Evolutionary conservation across 1,284 basidiomycete species (phyloP).

Genomic region (Cutaneotrichosporon dermatis): DNA sequence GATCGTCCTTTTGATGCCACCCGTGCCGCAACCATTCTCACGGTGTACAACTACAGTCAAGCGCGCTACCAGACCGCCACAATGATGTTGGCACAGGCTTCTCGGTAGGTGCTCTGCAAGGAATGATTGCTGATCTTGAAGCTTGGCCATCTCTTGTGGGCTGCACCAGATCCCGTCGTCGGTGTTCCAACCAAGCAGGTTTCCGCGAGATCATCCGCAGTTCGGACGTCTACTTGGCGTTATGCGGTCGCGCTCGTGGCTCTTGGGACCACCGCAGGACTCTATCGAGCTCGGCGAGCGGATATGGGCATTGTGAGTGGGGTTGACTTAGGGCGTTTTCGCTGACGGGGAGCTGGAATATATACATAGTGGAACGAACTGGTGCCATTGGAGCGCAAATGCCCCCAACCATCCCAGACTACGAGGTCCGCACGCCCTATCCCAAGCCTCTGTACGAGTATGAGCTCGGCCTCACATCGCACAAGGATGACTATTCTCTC

Average conservation of each 20-base stretch:
- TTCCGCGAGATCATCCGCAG: conserved; percentile 6
- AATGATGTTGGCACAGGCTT: conserved; percentile 35
- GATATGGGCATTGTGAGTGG: conserved; percentile 39
- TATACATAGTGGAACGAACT: conserved; percentile 31
- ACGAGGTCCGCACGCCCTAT: conserved; percentile 35
- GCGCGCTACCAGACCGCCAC: conserved; percentile 38
- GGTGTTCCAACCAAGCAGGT: conserved; percentile 21
- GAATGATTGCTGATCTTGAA: neutral
- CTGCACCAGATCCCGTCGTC: conserved; percentile 30
- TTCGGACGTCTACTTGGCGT: conserved; percentile 15
- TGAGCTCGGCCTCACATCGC: conserved; percentile 33
- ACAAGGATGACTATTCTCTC: conserved; percentile 30
- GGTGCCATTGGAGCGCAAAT: conserved; percentile 33
- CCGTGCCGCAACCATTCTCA: conserved; percentile 33
- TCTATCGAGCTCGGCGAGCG: conserved; percentile 38
- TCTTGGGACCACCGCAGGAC: conserved; percentile 33
- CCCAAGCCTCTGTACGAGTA: conserved; percentile 40
- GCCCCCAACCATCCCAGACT: conserved; percentile 30
- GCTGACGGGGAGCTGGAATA: conserved; percentile 29
- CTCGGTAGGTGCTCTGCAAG: conserved; percentile 7
- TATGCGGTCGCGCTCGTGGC: conserved; percentile 31
- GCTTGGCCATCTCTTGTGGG: conserved; percentile 27
- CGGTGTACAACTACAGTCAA: conserved; percentile 36
- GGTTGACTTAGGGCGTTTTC: neutral
- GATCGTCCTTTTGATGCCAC: conserved; percentile 37